Percentiles rank a stretch among this genome's conserved stretches.
Evolutionary conservation across 352 stramenopile genomes (phyloP).

Genomic region (Globisporangium splendens): DNA sequence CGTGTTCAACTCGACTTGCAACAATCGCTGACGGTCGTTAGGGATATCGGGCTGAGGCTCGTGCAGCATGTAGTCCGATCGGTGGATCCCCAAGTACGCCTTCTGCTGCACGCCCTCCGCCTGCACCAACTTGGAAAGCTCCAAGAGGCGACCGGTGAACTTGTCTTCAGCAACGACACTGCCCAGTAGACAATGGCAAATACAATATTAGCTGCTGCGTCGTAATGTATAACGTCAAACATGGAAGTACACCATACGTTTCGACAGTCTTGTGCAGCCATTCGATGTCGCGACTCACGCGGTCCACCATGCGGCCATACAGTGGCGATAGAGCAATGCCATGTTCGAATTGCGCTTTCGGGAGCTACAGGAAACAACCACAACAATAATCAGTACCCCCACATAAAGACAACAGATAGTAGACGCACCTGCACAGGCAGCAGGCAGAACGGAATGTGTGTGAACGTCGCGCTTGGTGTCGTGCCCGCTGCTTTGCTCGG

Average conservation of each 20-base stretch:
- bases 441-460: slow-evolving; percentile 75
- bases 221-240: too few species aligned
- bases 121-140: slow-evolving; percentile 73
- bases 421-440: slow-evolving; percentile 47
- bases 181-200: neutral
- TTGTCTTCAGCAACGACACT: slow-evolving; percentile 81
- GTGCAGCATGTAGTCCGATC: slow-evolving; percentile 96
- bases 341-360: slow-evolving; percentile 56
- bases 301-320: slow-evolving; percentile 76
- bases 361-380: slow-evolving; percentile 23
- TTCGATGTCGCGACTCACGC: slow-evolving; percentile 72
- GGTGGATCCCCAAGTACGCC: slow-evolving; percentile 85
- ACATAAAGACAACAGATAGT: neutral
- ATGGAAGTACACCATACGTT: slow-evolving; percentile 17
- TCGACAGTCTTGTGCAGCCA: slow-evolving; percentile 75
- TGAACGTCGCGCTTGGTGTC: slow-evolving; percentile 44
- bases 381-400: neutral
- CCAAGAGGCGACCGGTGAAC: slow-evolving; percentile 80
- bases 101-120: slow-evolving; percentile 74
- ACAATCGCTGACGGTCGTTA: slow-evolving; percentile 55
- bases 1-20: slow-evolving; percentile 98
- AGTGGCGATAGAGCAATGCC: slow-evolving; percentile 63
- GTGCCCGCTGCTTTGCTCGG: slow-evolving; percentile 4
- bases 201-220: neutral
- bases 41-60: slow-evolving; percentile 37